These are phyloP conservation scores for Xylariaceae sp. DNA, from an alignment of 2,329 filamentous ascomycete genomes.

Conservation along the genomic window DNA sequence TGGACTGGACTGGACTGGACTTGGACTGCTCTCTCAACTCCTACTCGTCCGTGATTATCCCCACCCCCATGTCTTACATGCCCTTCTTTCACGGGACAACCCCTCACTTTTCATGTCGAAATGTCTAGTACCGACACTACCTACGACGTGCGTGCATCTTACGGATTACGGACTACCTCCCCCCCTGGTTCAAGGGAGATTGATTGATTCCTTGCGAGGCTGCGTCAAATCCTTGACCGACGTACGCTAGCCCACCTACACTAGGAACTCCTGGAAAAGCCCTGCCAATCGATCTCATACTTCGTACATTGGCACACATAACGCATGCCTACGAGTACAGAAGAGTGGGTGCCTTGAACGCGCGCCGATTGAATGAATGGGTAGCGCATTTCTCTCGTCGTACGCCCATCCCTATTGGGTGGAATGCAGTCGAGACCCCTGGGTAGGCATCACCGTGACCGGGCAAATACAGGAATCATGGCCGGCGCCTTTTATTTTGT, in stretches of 20 bases:
- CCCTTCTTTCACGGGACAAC: slow-evolving; percentile 12
- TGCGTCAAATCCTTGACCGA: slow-evolving; percentile 2
- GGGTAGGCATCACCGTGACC: slow-evolving; percentile 2
- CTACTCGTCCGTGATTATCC: slow-evolving; percentile 11
- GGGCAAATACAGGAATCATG: neutral
- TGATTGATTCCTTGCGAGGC: neutral
- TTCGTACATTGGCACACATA: neutral
- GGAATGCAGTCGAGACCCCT: neutral
- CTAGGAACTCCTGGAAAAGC: neutral
- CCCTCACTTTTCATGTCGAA: slow-evolving; percentile 14
- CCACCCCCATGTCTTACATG: slow-evolving; percentile 16
- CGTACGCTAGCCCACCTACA: neutral
- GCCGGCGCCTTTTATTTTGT: neutral
- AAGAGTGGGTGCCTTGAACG: no score
- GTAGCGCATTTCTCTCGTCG: neutral
- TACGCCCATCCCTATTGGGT: neutral
- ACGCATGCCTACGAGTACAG: no score
- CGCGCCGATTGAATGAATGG: neutral
- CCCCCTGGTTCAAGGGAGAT: neutral
- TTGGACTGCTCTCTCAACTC: neutral
- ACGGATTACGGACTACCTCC: neutral
- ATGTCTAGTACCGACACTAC: neutral
- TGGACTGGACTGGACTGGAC: neutral
- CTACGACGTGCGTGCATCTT: neutral
- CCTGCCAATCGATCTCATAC: neutral